Evolutionary conservation across 345 rosid species (phyloP), one percentile per base, ranked within the genome.

Genomic region (Eutrema heterophyllum): DNA sequence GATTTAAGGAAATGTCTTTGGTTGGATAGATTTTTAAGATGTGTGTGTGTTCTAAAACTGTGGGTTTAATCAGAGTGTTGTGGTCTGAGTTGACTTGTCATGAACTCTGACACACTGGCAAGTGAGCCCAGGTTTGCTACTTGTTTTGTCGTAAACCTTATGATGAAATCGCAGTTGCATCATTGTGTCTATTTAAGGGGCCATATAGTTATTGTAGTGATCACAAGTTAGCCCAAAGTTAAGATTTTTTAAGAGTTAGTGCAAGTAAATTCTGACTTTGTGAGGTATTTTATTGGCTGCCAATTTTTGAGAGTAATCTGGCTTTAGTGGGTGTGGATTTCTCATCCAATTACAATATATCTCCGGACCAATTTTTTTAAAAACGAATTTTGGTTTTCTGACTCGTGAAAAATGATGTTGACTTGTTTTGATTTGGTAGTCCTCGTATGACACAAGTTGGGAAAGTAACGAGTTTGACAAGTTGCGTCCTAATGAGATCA

Each of bases 71-170:
- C 69, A 68, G 69, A 39, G 56, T 65, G 71, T 62, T 68, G 61
- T 68, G 70, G 69, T 68, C 64, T 68, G 63, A 60, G 79, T 75
- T 74, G 72, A 74, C 78, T 67, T 74, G 67, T 67, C 78, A 59
- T 74, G 45, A 68, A 75, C 63, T 68, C 77, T 67, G 73, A 75
- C 79, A 75, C 79, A 60, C 74, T 75, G 79, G 73, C 74, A 68
- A 68, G 79, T 68, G 69, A 75, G 73, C 74, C 79, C 74, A 75
- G 74, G 74, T 65, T 49, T 60, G 55, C 43, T 68, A 68, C 7
- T 74, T 74, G 53, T 66, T 71, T 21, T 74, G 67, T 74, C 78
- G 67, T 74, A 67, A 58, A 38, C 61, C 29, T 75, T 41, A 43
- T 75, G 63, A 68, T 33, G 73, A 75, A 68, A 67, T 54, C 7